Evolutionary conservation across 306 rosid species (phyloP), one percentile per base, ranked within the genome.

Genomic region (Ormosia emarginata): DNA sequence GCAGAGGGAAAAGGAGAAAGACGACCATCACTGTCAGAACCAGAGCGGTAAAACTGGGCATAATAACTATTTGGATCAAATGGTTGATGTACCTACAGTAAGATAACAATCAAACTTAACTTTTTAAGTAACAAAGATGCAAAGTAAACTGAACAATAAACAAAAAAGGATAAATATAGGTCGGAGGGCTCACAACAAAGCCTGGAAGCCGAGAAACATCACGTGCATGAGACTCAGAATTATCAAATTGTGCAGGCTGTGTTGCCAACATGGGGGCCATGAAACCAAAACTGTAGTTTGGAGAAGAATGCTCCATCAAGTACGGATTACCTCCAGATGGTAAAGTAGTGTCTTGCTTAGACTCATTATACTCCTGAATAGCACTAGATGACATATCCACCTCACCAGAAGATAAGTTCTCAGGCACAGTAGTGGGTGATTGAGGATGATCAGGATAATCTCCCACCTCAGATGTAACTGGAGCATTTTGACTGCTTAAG

Each of bases 41-140:
- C 95, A 7, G 98, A 72, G 77, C 92, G 90, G 84, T 93, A 95
- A 88, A 84, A 91, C 81, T 93, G 99, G 78, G 93, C 94, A 85
- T 93, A 93, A 72, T 95, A 95, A 81, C 88, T 89, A 75, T 95
- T n/a, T 13, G 93, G 96, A 84, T 95, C 98, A 75, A 89, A 82
- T 30, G 92, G 94, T 62, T 82, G 97, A 64, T 90, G 98, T 41
- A 95, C 94, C 99, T 93, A 78, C 71, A 84, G 74, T 66, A 53
- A 83, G 37, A 86, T 73, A 43, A 74, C 44, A 75, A 72, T 36
- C 67, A 81, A 46, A 29, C 15, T 43, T 34, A 69, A 75, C 58
- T 36, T 77, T 50, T 13, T 53, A 62, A 67, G 71, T 49, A 59
- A 41, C 58, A 80, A 87, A 75, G 67, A 79, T 61, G 43, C 70